These are phyloP conservation scores for Saccharomycopsis hybrid DNA, from an alignment of 1,139 yeast genomes.

Conservation along the genomic window DNA sequence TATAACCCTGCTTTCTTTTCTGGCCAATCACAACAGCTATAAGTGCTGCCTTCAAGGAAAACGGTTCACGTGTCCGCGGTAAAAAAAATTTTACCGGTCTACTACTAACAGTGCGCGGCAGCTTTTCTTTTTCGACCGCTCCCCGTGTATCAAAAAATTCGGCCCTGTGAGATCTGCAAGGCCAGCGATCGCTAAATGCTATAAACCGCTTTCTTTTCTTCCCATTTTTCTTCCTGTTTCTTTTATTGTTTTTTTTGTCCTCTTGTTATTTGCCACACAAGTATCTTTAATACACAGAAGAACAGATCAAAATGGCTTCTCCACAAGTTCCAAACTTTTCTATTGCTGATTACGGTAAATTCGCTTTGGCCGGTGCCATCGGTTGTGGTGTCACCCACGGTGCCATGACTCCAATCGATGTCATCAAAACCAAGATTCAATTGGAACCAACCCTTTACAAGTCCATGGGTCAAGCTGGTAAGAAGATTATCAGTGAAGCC, in stretches of 20 bases:
- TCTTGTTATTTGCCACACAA: too few relatives aligned
- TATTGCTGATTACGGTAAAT: constrained; percentile 66
- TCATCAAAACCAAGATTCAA: constrained; percentile 72
- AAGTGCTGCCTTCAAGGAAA: too few relatives aligned
- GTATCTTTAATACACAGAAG: too few relatives aligned
- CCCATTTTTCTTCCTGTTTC: neutral
- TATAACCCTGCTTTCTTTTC: too few relatives aligned
- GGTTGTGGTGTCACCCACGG: constrained; percentile 90
- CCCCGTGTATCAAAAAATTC: too few relatives aligned
- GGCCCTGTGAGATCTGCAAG: too few relatives aligned
- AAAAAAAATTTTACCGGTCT: too few relatives aligned
- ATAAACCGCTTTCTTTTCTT: neutral
- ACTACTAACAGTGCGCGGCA: too few relatives aligned
- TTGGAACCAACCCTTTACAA: constrained; percentile 79
- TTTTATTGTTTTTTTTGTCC: neutral
- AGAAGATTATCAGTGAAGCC: constrained; percentile 57
- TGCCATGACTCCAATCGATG: constrained; percentile 85
- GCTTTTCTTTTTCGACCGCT: too few relatives aligned
- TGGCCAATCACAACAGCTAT: too few relatives aligned
- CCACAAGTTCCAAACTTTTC: constrained; percentile 47
- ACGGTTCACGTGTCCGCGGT: too few relatives aligned
- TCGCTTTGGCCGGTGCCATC: constrained; percentile 82
- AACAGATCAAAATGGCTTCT: constrained; percentile 21
- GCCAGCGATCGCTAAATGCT: too few relatives aligned
- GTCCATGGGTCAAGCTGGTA: constrained; percentile 80